phyloP scores from a whole-genome alignment of 2,329 filamentous ascomycete genomes.

The Fusarium sublunatum region DNA sequence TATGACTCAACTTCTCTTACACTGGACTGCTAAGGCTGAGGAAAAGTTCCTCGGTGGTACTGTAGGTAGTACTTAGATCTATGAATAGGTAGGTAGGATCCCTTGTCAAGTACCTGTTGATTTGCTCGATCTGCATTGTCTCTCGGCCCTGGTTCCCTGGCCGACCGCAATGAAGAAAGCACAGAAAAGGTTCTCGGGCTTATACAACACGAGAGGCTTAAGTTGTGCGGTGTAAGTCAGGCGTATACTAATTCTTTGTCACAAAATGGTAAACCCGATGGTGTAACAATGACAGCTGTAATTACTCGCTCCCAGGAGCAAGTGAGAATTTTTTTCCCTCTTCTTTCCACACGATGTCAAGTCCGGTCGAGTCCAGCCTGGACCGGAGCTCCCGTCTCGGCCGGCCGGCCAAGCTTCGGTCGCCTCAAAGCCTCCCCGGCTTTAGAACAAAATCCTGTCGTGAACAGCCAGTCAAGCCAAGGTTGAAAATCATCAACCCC shows the following conservation, averaged over 20 bases:
- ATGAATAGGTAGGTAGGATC: constrained; percentile 5
- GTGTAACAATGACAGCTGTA: constrained; percentile 2
- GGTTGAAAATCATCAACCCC: constrained; percentile 4
- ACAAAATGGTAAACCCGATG: constrained; percentile 16
- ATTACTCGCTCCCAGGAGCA: constrained; percentile 17
- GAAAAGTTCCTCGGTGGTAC: constrained; percentile 18
- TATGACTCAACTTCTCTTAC: constrained; percentile 14
- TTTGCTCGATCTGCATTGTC: constrained; percentile 34
- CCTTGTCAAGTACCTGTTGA: constrained; percentile 24
- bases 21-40: constrained; percentile 16
- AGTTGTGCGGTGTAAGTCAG: constrained; percentile 11
- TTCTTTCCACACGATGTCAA: not conserved
- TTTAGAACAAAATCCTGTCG: constrained; percentile 8
- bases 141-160: constrained; percentile 22
- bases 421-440: constrained; percentile 25
- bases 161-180: constrained; percentile 8
- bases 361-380: constrained; percentile 11
- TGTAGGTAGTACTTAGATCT: constrained; percentile 6
- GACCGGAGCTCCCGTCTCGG: constrained; percentile 19
- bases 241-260: constrained; percentile 11
- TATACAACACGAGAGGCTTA: not conserved
- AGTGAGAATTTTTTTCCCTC: constrained; percentile 16
- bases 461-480: constrained; percentile 9
- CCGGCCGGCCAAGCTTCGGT: constrained; percentile 33
- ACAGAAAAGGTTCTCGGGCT: not conserved